Base-by-base conservation (phyloP, 2,329 filamentous ascomycete genomes). In the Fusarium humuli region DNA sequence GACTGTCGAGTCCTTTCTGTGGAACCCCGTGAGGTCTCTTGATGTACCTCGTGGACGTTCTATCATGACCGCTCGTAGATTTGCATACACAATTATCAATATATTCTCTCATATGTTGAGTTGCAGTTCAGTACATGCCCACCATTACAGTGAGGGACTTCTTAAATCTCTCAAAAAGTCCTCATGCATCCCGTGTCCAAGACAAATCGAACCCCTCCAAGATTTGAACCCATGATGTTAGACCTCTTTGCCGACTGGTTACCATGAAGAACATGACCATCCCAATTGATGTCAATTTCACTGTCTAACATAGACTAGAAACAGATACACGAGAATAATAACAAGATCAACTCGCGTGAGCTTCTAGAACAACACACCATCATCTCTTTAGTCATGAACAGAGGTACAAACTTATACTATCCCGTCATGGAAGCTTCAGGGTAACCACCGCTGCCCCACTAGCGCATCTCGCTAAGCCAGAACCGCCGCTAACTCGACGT, bases 1-100 rank as follows among this genome's bases (percentile, higher is more conserved):
- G 42, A 22, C 22, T 27, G 16, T 40, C 11, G 16, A 45, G 23
- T 32, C 44, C 14, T 20, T 47, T 57, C 34, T 71, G 44, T 67
- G 61, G 61, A 61, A 63, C 63, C 52, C 12, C 40, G 29, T 30
- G 40, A 53, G 42, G 47, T 23, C 45, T 10, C 23, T 56, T 29
- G 30, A 27, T 22, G 22, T 22, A 68, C 53, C 57, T 53, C 67
- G 67, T 70, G 67, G 42, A 62, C 67, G 23, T 27, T 49, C 42
- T 50, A 67, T 55, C 62, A 70, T 44, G 42, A 57, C 50, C 30
- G 14, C 29, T 57, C 16, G 37, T 41, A 61, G 34, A 40, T 14
- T 40, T 34, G 22, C 14, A 29, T 37, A 29, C 42, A 48, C n/a
- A 44, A 23, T 30, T n/a, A 18, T 29, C 22, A 27, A 22, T 22